phyloP scores from a whole-genome alignment of 2,329 filamentous ascomycete genomes.

The Trichoderma pleuroti region DNA sequence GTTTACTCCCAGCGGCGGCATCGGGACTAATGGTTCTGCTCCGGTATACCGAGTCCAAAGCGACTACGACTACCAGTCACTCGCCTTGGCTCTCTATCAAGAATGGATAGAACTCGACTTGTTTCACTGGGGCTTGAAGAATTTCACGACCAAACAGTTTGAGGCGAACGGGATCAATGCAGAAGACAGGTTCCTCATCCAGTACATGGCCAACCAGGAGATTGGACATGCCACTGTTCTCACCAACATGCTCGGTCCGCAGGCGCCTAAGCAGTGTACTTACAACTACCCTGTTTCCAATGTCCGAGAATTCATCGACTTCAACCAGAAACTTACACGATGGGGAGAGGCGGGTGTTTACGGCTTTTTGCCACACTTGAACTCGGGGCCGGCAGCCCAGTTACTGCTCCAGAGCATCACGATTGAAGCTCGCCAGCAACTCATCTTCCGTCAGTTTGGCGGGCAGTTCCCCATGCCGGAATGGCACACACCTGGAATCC shows the following conservation, averaged over 20 bases:
- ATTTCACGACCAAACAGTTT: constrained; percentile 68
- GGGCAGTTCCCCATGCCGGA: constrained; percentile 78
- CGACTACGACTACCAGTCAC: constrained; percentile 79
- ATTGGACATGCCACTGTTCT: constrained; percentile 73
- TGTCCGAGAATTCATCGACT: constrained; percentile 75
- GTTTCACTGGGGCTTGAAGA: constrained; percentile 71
- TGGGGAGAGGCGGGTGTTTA: constrained; percentile 78
- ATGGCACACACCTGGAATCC: constrained; percentile 76
- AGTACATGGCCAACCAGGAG: constrained; percentile 76
- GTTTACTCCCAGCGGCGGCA: constrained; percentile 67
- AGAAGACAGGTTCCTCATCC: constrained; percentile 66
- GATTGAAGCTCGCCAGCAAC: constrained; percentile 76
- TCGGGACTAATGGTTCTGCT: constrained; percentile 72
- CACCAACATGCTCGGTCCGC: constrained; percentile 69
- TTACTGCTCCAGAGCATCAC: constrained; percentile 73
- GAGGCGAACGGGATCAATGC: constrained; percentile 62
- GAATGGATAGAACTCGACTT: constrained; percentile 84
- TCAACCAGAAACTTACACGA: constrained; percentile 80
- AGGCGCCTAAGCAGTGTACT: constrained; percentile 69
- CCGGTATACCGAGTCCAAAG: constrained; percentile 75
- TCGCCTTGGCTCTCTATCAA: constrained; percentile 71
- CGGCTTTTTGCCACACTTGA: constrained; percentile 74
- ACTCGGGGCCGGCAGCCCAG: constrained; percentile 70
- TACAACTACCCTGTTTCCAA: constrained; percentile 79
- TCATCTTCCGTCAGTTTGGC: constrained; percentile 79